phyloP scores from a whole-genome alignment of 225 moss, liverwort and hornwort species.

The Ulota crispa region DNA sequence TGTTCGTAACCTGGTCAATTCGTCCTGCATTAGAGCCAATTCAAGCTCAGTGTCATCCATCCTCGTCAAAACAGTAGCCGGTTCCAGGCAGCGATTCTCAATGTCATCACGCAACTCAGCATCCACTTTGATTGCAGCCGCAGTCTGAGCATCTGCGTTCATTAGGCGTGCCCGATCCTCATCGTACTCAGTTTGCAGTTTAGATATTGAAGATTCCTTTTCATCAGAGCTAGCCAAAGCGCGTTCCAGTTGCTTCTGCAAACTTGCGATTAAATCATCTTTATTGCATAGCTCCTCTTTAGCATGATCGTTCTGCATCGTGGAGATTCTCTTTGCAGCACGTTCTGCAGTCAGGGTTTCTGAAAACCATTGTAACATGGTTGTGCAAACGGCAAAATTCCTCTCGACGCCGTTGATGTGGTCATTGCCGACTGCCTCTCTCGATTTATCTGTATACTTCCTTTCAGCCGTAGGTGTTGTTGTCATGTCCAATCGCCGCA shows the following conservation, averaged over 20 bases:
- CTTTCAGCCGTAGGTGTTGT: neutral
- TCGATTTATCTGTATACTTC: constrained; percentile 1
- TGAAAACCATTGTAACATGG: constrained; percentile 59
- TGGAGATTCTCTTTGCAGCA: constrained; percentile 32
- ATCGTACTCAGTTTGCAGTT: constrained; percentile 25
- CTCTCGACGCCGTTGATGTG: constrained; percentile 24
- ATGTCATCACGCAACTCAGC: constrained; percentile 21
- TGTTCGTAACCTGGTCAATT: constrained; percentile 9
- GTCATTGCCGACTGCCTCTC: neutral
- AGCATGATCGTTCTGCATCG: constrained; percentile 26
- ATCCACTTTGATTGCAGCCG: constrained; percentile 12
- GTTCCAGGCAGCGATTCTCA: constrained; percentile 15
- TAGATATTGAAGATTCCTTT: constrained; percentile 13
- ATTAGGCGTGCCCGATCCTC: neutral
- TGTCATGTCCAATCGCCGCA: constrained; percentile 9
- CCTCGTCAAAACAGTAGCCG: constrained; percentile 9
- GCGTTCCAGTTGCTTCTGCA: constrained; percentile 29
- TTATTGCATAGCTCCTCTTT: constrained; percentile 22
- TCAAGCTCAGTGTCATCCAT: constrained; percentile 19
- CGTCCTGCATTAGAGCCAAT: constrained; percentile 26
- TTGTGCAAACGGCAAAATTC: constrained; percentile 40
- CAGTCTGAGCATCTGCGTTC: constrained; percentile 24
- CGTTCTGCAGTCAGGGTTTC: constrained; percentile 35
- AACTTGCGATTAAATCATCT: constrained; percentile 25
- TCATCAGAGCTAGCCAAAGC: constrained; percentile 2